Percentiles rank a stretch among this genome's conserved stretches.
phyloP scores from a whole-genome alignment of 192 early-diverging fungal genomes.

The Lunasporangiospora selenospora region DNA sequence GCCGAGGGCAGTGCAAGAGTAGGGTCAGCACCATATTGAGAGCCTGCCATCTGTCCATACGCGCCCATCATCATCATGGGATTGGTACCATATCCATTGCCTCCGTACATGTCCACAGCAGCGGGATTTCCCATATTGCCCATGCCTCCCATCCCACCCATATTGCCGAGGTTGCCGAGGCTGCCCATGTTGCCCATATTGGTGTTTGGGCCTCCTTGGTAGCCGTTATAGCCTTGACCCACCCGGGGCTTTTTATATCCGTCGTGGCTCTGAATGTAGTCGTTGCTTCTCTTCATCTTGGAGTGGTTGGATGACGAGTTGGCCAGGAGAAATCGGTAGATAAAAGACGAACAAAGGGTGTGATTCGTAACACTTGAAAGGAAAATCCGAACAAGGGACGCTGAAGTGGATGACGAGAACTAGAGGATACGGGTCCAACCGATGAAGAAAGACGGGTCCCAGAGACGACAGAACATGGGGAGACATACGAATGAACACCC shows the following conservation, averaged over 20 bases:
- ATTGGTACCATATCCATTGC: slow-evolving; percentile 23
- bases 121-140: slow-evolving; percentile 23
- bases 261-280: slow-evolving; percentile 61
- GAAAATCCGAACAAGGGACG: background rate
- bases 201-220: slow-evolving; percentile 1
- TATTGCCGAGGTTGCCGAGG: too few relatives aligned
- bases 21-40: slow-evolving; percentile 30
- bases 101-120: slow-evolving; percentile 39
- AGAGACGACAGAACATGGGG: background rate
- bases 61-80: slow-evolving; percentile 52
- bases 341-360: background rate
- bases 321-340: background rate
- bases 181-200: slow-evolving; percentile 12
- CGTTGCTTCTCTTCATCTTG: slow-evolving; percentile 67
- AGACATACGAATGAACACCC: background rate
- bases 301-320: background rate
- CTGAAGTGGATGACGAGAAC: slow-evolving; percentile 1
- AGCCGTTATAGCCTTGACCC: slow-evolving; percentile 51
- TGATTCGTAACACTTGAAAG: too few relatives aligned
- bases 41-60: slow-evolving; percentile 37
- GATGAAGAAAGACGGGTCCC: background rate
- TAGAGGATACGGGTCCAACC: background rate
- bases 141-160: slow-evolving; percentile 8
- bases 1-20: slow-evolving; percentile 19
- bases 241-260: slow-evolving; percentile 67